These are phyloP conservation scores for Podochytrium sp. DNA, from an alignment of 192 early-diverging fungal species.

Conservation along the genomic window DNA sequence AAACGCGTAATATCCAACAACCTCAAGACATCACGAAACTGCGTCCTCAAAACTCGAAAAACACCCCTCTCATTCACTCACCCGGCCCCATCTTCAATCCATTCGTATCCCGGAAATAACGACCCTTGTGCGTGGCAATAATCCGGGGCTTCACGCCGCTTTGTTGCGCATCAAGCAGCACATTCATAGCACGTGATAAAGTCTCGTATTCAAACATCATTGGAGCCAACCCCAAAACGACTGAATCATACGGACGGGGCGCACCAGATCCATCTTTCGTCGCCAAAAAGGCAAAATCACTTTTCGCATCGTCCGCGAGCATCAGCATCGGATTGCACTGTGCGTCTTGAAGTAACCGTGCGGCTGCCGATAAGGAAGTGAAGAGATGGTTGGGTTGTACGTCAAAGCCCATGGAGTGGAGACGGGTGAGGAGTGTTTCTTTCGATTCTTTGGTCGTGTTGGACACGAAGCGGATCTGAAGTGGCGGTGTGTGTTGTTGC, in stretches of 20 bases:
- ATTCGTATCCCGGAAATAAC: slow-evolving; percentile 71
- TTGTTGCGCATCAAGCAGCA: slow-evolving; percentile 58
- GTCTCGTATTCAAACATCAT: slow-evolving; percentile 68
- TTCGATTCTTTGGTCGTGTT: slow-evolving; percentile 85
- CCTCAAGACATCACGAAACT: too few relatives aligned
- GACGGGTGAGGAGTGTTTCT: slow-evolving; percentile 55
- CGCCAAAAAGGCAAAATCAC: slow-evolving; percentile 70
- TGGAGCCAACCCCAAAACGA: slow-evolving; percentile 84
- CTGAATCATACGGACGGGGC: slow-evolving; percentile 70
- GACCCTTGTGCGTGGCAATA: slow-evolving; percentile 81
- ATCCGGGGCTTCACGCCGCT: slow-evolving; percentile 37
- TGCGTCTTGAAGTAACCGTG: slow-evolving; percentile 57
- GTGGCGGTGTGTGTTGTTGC: slow-evolving; percentile 28
- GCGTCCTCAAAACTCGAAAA: too few relatives aligned
- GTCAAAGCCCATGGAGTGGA: slow-evolving; percentile 70
- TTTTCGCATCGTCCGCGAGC: slow-evolving; percentile 71
- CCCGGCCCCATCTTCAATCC: slow-evolving; percentile 80
- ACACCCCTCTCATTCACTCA: too few relatives aligned
- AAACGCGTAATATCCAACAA: too few relatives aligned
- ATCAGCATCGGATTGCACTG: slow-evolving; percentile 73
- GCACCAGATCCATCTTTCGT: slow-evolving; percentile 27
- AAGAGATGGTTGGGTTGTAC: slow-evolving; percentile 69
- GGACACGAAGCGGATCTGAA: slow-evolving; percentile 71
- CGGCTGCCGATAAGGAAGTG: slow-evolving; percentile 80
- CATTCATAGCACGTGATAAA: slow-evolving; percentile 78